phyloP scores from a whole-genome alignment of 257 asterid species.

The Fraxinus anomala region DNA sequence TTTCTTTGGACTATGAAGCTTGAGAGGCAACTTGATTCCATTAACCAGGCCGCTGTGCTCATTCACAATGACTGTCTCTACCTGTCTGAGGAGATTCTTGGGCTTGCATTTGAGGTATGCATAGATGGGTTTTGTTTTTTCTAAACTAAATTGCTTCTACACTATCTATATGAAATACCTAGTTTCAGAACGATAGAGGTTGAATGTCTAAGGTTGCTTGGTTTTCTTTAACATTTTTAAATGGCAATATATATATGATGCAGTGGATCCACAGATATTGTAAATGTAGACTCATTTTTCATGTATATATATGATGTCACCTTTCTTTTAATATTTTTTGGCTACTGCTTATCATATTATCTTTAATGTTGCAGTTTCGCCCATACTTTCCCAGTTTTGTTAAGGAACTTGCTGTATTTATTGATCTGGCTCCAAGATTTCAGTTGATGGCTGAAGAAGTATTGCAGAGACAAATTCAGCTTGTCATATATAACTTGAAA shows the following conservation, averaged over 20 bases:
- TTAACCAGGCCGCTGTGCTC: constrained; percentile 90
- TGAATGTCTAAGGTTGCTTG: not conserved
- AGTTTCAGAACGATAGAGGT: not conserved
- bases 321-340: constrained; percentile 13
- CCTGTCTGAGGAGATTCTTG: constrained; percentile 92
- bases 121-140: constrained; percentile 20
- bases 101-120: constrained; percentile 91
- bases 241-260: not conserved
- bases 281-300: not conserved
- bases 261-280: not conserved
- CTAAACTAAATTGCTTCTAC: constrained; percentile 6
- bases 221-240: not conserved
- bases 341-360: not conserved
- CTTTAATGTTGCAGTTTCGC: constrained; percentile 75
- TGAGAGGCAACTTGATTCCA: constrained; percentile 85
- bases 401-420: constrained; percentile 76
- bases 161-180: not conserved
- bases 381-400: constrained; percentile 72
- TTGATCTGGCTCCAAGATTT: constrained; percentile 92
- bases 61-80: constrained; percentile 92
- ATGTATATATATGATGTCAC: constrained; percentile 6
- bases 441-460: constrained; percentile 84
- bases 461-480: constrained; percentile 73
- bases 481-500: constrained; percentile 66
- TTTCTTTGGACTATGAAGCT: constrained; percentile 57